Evolutionary conservation across 2,329 filamentous ascomycete genomes (phyloP).

Genomic region (Aspergillus sp.): DNA sequence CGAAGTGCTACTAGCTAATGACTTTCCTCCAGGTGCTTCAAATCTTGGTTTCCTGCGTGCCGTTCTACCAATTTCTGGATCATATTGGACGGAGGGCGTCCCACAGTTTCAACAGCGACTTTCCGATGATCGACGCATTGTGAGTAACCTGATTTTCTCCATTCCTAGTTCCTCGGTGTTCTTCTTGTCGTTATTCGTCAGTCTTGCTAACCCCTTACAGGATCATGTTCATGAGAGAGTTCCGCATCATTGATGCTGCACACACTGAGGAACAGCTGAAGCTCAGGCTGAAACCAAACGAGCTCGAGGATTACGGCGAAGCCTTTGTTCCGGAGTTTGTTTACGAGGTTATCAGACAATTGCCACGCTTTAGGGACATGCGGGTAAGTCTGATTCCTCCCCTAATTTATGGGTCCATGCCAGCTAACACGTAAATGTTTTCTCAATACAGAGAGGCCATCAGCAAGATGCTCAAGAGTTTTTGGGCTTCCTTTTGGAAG

Average conservation of each 20-base stretch:
- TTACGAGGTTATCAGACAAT: slow-evolving; percentile 84
- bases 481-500: slow-evolving; percentile 86
- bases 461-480: slow-evolving; percentile 99
- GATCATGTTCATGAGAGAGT: slow-evolving; percentile 96
- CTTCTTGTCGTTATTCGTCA: not conserved
- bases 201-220: slow-evolving; percentile 45
- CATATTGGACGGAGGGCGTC: slow-evolving; percentile 79
- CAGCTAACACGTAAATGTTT: slow-evolving; percentile 6
- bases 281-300: slow-evolving; percentile 72
- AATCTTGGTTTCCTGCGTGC: slow-evolving; percentile 88
- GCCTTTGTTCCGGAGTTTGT: slow-evolving; percentile 92
- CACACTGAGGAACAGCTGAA: slow-evolving; percentile 71
- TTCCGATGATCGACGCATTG: slow-evolving; percentile 91
- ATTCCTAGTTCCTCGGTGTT: not conserved
- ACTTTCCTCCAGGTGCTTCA: slow-evolving; percentile 71
- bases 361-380: slow-evolving; percentile 90
- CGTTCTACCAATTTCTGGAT: slow-evolving; percentile 92
- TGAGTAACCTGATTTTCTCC: slow-evolving; percentile 49
- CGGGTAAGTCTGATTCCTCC: slow-evolving; percentile 58
- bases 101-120: slow-evolving; percentile 93
- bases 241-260: slow-evolving; percentile 80
- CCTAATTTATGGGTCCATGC: not conserved
- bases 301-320: slow-evolving; percentile 87
- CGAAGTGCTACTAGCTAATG: slow-evolving; percentile 36
- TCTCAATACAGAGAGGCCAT: slow-evolving; percentile 69